Percentiles rank a stretch among this genome's conserved stretches.
Evolutionary conservation across 2,329 filamentous ascomycete genomes (phyloP).

Genomic region (Corinectria fuckeliana): DNA sequence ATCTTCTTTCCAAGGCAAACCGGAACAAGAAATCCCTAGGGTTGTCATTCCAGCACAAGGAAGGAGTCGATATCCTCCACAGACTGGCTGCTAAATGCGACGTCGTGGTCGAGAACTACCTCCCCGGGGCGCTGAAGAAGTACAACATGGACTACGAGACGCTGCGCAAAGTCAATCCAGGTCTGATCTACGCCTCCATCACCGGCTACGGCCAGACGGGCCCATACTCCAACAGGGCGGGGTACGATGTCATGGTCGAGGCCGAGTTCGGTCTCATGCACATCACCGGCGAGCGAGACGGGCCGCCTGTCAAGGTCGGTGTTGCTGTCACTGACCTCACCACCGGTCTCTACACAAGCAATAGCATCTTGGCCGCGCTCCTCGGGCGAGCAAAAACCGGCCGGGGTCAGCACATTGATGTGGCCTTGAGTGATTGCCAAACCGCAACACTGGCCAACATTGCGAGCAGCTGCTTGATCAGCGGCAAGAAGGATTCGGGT

Average conservation of each 20-base stretch:
- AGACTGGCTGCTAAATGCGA: slow-evolving; percentile 84
- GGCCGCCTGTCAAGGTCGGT: slow-evolving; percentile 94
- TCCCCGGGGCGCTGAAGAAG: slow-evolving; percentile 87
- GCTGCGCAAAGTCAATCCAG: slow-evolving; percentile 80
- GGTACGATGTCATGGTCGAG: slow-evolving; percentile 99
- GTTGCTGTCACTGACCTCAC: slow-evolving; percentile 97
- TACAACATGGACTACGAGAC: slow-evolving; percentile 90
- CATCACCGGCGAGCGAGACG: slow-evolving; percentile 88
- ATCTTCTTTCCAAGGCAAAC: slow-evolving; percentile 70
- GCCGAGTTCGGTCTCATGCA: slow-evolving; percentile 99
- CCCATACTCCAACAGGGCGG: slow-evolving; percentile 83
- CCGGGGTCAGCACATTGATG: slow-evolving; percentile 90
- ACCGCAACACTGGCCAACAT: slow-evolving; percentile 95
- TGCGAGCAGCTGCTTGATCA: slow-evolving; percentile 88
- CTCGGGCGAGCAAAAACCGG: slow-evolving; percentile 77
- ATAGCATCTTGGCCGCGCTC: slow-evolving; percentile 93
- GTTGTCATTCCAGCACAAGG: slow-evolving; percentile 85
- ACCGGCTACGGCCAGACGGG: slow-evolving; percentile 97
- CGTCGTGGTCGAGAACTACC: slow-evolving; percentile 95
- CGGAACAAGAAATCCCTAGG: slow-evolving; percentile 96
- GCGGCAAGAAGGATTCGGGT: slow-evolving; percentile 84
- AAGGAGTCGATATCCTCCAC: slow-evolving; percentile 87
- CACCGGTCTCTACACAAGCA: slow-evolving; percentile 92
- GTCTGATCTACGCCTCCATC: slow-evolving; percentile 91
- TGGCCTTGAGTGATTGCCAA: slow-evolving; percentile 90